These are phyloP conservation scores for Bruguiera hainesii DNA, from an alignment of 441 rosid genomes.

Conservation along the genomic window DNA sequence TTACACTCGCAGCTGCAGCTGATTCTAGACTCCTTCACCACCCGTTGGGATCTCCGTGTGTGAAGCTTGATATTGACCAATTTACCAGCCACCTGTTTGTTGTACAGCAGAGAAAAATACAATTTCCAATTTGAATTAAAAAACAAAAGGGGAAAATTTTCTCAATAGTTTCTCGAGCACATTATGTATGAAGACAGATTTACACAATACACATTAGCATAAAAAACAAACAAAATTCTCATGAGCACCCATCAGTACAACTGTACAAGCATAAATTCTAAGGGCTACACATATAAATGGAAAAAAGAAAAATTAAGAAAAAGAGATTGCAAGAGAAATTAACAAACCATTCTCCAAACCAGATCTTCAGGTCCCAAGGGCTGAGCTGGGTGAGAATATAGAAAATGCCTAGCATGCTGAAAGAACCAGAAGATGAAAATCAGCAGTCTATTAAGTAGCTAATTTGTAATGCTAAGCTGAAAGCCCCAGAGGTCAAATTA, in stretches of 20 bases:
- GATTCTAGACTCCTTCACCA: conserved; percentile 71
- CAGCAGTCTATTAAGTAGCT: conserved; percentile 4
- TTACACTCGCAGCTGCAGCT: conserved; percentile 74
- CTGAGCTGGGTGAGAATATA: conserved; percentile 86
- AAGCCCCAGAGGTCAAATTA: conserved; percentile 2
- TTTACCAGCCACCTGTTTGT: conserved; percentile 70
- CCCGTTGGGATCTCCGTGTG: conserved; percentile 59
- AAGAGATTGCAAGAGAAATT: not conserved
- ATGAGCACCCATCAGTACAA: too few relatives aligned
- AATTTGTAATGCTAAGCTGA: not conserved
- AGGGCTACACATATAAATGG: too few relatives aligned
- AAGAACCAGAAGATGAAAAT: conserved; percentile 16
- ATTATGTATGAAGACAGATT: too few relatives aligned
- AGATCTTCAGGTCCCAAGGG: conserved; percentile 94
- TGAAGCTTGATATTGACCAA: conserved; percentile 80
- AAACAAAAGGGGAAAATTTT: not conserved
- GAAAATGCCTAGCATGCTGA: conserved; percentile 75
- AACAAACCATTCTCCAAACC: conserved; percentile 83
- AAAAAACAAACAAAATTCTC: too few relatives aligned
- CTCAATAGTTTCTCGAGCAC: not conserved
- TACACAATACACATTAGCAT: too few relatives aligned
- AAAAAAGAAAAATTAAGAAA: not conserved
- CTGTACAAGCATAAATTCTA: not conserved
- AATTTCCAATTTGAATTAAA: not conserved
- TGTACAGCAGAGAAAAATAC: not conserved